Evolutionary conservation across 495 filamentous ascomycete species (phyloP).

Genomic region (Neurospora sp.): DNA sequence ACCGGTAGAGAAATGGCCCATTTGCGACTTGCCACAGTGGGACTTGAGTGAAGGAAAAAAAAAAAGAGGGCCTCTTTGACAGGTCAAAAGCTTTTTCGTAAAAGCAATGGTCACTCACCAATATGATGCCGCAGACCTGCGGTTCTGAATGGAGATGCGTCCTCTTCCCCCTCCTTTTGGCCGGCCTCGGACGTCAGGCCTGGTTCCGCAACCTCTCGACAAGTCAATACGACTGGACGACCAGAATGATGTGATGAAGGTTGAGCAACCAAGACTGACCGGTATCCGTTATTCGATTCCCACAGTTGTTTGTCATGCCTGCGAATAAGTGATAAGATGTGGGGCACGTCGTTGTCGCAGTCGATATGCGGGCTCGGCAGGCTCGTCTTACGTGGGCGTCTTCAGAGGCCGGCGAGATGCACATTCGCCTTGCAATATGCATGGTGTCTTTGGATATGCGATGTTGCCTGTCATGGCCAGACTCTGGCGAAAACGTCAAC

Average conservation of each 20-base stretch:
- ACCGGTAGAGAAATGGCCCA: neutral
- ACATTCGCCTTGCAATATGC: neutral
- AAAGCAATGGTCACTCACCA: neutral
- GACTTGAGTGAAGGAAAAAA: neutral
- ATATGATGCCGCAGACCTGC: neutral
- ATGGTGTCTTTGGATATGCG: neutral
- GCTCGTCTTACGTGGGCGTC: neutral
- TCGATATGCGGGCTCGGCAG: neutral
- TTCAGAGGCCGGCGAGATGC: neutral
- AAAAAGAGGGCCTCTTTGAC: neutral
- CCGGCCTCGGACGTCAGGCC: neutral
- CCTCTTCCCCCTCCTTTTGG: neutral
- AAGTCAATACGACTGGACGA: neutral
- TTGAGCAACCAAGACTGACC: neutral
- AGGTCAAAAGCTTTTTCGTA: neutral
- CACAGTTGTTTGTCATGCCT: neutral
- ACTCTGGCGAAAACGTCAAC: neutral
- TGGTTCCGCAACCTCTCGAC: neutral
- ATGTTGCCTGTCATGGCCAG: neutral
- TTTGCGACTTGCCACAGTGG: neutral
- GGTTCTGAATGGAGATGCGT: neutral
- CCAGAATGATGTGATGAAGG: neutral
- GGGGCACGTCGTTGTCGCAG: neutral
- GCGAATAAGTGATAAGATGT: neutral
- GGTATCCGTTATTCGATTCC: neutral